Evolutionary conservation across 257 asterid genomes (phyloP).

Genomic region (Mentha longifolia): DNA sequence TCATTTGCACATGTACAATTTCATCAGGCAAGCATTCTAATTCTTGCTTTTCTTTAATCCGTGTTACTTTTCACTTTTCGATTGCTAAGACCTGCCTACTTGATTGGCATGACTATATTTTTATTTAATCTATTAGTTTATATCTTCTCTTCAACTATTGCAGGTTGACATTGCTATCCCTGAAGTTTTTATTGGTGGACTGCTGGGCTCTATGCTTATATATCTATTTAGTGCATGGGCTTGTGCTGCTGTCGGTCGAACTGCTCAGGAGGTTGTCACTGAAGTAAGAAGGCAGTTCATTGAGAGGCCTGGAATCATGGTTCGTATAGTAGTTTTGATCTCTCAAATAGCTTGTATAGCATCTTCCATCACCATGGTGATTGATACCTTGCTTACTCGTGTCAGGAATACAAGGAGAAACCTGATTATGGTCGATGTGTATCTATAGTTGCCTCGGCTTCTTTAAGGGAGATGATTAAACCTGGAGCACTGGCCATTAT

Average conservation of each 20-base stretch:
- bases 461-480: slow-evolving; percentile 97
- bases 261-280: slow-evolving; percentile 97
- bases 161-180: slow-evolving; percentile 99
- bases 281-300: slow-evolving; percentile 98
- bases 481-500: slow-evolving; percentile 97
- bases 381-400: slow-evolving; percentile 28
- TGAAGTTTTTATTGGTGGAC: slow-evolving; percentile 97
- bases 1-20: slow-evolving; percentile 73
- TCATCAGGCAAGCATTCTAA: slow-evolving; percentile 57
- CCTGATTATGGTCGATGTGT: slow-evolving; percentile 98
- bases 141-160: slow-evolving; percentile 29
- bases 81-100: slow-evolving; percentile 12
- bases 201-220: slow-evolving; percentile 97
- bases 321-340: slow-evolving; percentile 40
- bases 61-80: slow-evolving; percentile 15
- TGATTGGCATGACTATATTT: not conserved
- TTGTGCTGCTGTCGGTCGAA: slow-evolving; percentile 98
- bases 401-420: slow-evolving; percentile 94
- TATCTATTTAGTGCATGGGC: slow-evolving; percentile 99
- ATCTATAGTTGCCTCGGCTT: slow-evolving; percentile 96
- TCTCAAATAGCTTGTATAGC: slow-evolving; percentile 25
- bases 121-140: slow-evolving; percentile 2
- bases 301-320: slow-evolving; percentile 99
- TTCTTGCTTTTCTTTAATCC: slow-evolving; percentile 15
- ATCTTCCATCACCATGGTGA: slow-evolving; percentile 25